Evolutionary conservation across 2,329 filamentous ascomycete genomes (phyloP), one percentile per base, ranked within the genome.

Genomic region (Botrytis porri): DNA sequence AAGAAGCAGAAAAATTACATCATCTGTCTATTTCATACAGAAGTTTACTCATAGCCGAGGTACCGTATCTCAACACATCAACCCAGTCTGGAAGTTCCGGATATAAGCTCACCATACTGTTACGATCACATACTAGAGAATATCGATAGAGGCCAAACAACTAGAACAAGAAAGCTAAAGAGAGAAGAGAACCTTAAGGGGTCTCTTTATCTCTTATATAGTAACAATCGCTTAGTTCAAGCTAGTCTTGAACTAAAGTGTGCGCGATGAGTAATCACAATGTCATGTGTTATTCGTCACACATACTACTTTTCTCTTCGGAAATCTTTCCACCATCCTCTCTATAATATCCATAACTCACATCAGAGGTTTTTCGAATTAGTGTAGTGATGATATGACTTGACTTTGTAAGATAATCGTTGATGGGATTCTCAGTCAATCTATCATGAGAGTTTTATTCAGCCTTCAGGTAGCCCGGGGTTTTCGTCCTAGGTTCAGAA

Each of bases 401-500:
- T n/a, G 5, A 6, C 9, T 43, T 9, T 9, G 18, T 6, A 16
- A 39, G 8, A 18, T 7, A 1, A 57, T 57, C 3, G 51, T 29
- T 57, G 6, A 32, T 3, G n/a, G n/a, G 3, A 8, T 57, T 57
- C 16, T 29, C 51, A 9, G 43, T 9, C 3, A 57, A 0, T 4
- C 16, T 29, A 2, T 29, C 4, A 4, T 5, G 7, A 18, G 4
- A 22, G 7, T 0, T 22, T 29, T 29, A 3, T 20, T 29, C 4
- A 2, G 37, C 22, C 1, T 20, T 29, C 4, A 2, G 37, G 16
- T 20, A 16, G 3, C 18, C 9, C 4, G 10, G 29, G n/a, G n/a
- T 64, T 16, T 18, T 39, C 32, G 5, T 35, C 20, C n/a, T 64
- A 41, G 9, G 25, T 35, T 45, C 5, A 29, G n/a, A 18, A 12